Base-by-base conservation (phyloP, 768 basidiomycete species). In the Boletus pseudopeckii region DNA sequence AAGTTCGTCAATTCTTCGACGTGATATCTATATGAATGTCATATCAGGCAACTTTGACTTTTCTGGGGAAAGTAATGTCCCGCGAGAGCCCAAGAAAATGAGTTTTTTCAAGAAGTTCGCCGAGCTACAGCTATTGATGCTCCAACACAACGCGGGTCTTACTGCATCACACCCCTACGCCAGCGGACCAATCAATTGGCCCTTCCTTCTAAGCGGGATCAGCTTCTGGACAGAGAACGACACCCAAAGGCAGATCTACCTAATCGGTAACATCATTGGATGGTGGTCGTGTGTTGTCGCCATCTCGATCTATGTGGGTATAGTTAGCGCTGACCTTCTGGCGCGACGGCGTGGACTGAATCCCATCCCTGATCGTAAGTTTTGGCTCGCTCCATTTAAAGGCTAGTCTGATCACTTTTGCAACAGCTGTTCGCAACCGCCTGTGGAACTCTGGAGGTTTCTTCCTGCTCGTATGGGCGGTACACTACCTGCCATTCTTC, bases 131-230 rank as follows among this genome's bases (percentile, higher is more conserved):
- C 73, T 96, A 41, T 75, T 96, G 52, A 98, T 98, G 96, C 74
- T 98, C 59, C 93, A 97, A 67, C 97, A 99, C 76, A 99, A 99
- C 64, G 95, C 97, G n/a, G 97, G 94, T 20, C 77, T 99, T 58
- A 96, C 93, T 24, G 90, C 93, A n/a, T 90, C 89, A 5, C 97
- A 99, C 68, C 97, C 97, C 39, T 99, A 99, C 68, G 94, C 97
- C 4, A 91, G 90, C 54, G 80, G 79, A n/a, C 94, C 97, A 6
- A 86, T 98, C 72, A 94, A 96, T 68, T 99, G 97, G 97, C 97
- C 97, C 7, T 98, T 98, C 85, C 81, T 94, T 37, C 73, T 98
- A 28, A 92, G 79, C 57, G 97, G 97, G 45, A 98, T 99, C 75
- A 95, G 92, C 67, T 98, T 98, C 80, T 99, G 97, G 97, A 99